Evolutionary conservation across 345 rosid species (phyloP).

Genomic region (Populus nigra): DNA sequence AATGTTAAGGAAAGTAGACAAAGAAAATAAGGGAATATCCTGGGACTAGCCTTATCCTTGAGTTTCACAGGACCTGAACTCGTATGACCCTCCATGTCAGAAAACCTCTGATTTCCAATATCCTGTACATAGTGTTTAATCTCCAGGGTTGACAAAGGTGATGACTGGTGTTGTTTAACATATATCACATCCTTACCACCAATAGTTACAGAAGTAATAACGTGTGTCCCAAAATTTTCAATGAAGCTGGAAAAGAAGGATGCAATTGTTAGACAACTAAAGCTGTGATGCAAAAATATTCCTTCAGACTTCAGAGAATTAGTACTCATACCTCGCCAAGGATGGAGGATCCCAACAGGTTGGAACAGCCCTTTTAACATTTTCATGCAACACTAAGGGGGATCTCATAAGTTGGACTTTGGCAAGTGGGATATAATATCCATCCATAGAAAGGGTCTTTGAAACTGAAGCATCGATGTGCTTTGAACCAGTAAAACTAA

Average conservation of each 20-base stretch:
- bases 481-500: conserved; percentile 61
- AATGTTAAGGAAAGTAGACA: background rate
- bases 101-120: conserved; percentile 68
- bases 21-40: conserved; percentile 3
- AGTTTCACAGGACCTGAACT: conserved; percentile 51
- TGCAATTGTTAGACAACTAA: conserved; percentile 16
- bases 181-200: conserved; percentile 78
- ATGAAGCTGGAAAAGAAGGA: conserved; percentile 51
- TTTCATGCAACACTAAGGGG: conserved; percentile 43
- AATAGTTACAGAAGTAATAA: conserved; percentile 62
- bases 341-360: conserved; percentile 60
- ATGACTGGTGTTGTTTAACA: conserved; percentile 66
- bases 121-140: conserved; percentile 61
- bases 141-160: conserved; percentile 56
- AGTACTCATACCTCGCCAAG: conserved; percentile 53
- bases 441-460: conserved; percentile 63
- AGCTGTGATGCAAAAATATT: conserved; percentile 3
- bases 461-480: conserved; percentile 54
- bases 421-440: conserved; percentile 57
- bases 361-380: conserved; percentile 52
- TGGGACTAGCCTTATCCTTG: conserved; percentile 68
- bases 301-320: background rate
- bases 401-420: conserved; percentile 48
- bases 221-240: conserved; percentile 70
- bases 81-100: conserved; percentile 33